A percentile compares a stretch with the other conserved stretches of the same genome.
These are phyloP conservation scores for Centrapalus pauciflorus DNA, from an alignment of 129 eudicot species.

Conservation along the genomic window DNA sequence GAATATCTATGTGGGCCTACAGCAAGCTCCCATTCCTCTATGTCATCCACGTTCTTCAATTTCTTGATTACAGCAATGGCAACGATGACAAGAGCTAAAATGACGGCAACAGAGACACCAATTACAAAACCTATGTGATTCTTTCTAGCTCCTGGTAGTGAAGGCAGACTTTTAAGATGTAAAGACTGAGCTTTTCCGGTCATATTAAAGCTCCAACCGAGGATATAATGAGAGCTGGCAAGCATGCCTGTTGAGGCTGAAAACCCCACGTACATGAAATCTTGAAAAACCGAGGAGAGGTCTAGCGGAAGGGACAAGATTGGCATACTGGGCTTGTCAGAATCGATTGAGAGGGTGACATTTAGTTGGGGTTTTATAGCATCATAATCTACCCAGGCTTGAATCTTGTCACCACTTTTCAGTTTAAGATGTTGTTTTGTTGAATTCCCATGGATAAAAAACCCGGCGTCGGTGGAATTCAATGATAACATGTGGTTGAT, in stretches of 20 bases:
- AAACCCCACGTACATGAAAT: slow-evolving; percentile 65
- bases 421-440: slow-evolving; percentile 40
- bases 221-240: slow-evolving; percentile 70
- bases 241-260: slow-evolving; percentile 86
- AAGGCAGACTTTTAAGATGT: slow-evolving; percentile 52
- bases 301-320: slow-evolving; percentile 51
- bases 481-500: slow-evolving; percentile 51
- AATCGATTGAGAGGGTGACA: slow-evolving; percentile 50
- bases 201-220: slow-evolving; percentile 76
- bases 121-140: slow-evolving; percentile 32
- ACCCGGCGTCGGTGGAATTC: slow-evolving; percentile 51
- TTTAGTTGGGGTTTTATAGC: slow-evolving; percentile 33
- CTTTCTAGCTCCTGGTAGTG: slow-evolving; percentile 39
- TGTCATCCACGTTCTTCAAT: slow-evolving; percentile 52
- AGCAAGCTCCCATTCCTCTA: slow-evolving; percentile 79
- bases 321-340: slow-evolving; percentile 44
- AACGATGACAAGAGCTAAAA: slow-evolving; percentile 21
- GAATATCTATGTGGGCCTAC: slow-evolving; percentile 75
- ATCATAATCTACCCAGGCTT: slow-evolving; percentile 82
- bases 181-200: slow-evolving; percentile 53
- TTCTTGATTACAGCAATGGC: slow-evolving; percentile 26
- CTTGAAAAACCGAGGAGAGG: slow-evolving; percentile 45
- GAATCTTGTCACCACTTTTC: slow-evolving; percentile 45
- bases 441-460: slow-evolving; percentile 37
- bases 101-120: slow-evolving; percentile 34